Evolutionary conservation across 2,329 filamentous ascomycete genomes (phyloP).

Genomic region (Pseudocercospora macadamiae): DNA sequence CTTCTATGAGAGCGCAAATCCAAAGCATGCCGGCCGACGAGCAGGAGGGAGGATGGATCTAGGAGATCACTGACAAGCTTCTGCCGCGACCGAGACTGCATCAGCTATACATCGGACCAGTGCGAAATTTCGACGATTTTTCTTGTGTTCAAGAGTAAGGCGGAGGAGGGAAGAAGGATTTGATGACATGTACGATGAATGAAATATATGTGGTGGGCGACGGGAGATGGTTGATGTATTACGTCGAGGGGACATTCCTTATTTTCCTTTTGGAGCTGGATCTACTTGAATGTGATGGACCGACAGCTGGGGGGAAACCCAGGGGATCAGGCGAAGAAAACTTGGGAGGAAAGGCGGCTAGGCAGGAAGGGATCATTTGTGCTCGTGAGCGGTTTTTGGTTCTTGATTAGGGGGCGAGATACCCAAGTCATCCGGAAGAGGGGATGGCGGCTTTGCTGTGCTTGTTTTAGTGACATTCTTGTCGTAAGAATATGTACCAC

Average conservation of each 20-base stretch:
- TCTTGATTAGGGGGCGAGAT: slow-evolving; percentile 9
- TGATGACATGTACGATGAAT: neutral
- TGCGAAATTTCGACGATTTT: neutral
- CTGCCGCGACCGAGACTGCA: neutral
- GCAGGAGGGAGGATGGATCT: slow-evolving; percentile 20
- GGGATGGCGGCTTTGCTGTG: slow-evolving; percentile 7
- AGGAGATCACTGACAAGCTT: neutral
- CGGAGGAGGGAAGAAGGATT: neutral
- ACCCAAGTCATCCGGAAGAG: slow-evolving; percentile 5
- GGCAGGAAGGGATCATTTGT: neutral
- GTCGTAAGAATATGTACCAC: neutral
- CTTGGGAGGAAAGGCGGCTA: neutral
- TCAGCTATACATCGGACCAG: neutral
- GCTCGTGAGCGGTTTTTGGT: neutral
- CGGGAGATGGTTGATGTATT: neutral
- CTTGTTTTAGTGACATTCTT: neutral
- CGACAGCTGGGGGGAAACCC: too few relatives aligned
- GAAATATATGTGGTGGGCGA: neutral
- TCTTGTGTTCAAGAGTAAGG: neutral
- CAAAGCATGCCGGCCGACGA: slow-evolving; percentile 11
- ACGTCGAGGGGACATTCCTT: neutral
- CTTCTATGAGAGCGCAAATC: slow-evolving; percentile 11
- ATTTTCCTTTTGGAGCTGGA: too few relatives aligned
- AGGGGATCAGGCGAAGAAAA: neutral
- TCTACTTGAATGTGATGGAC: too few relatives aligned